phyloP scores from a whole-genome alignment of 768 basidiomycete genomes.

The Pulveroboletus frians region DNA sequence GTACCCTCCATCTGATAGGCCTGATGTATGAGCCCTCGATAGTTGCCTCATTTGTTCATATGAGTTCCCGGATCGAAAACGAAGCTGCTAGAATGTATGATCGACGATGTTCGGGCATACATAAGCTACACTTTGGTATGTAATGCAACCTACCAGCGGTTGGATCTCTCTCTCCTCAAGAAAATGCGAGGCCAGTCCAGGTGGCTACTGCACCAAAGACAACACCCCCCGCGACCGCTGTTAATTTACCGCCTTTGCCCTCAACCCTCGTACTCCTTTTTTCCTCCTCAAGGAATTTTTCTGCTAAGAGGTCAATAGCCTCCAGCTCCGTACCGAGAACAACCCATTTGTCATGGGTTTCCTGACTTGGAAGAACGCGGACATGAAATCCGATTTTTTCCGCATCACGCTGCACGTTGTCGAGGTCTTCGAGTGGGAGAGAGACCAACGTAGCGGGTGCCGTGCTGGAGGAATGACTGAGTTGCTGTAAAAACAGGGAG shows the following conservation, averaged over 20 bases:
- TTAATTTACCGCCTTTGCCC: constrained; percentile 29
- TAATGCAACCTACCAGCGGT: background rate
- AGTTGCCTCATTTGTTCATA: background rate
- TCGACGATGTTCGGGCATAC: background rate
- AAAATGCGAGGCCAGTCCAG: constrained; percentile 54
- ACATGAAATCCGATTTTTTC: constrained; percentile 40
- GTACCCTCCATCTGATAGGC: constrained; percentile 1
- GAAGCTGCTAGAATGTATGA: background rate
- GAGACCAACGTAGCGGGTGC: constrained; percentile 46
- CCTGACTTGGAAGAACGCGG: constrained; percentile 34
- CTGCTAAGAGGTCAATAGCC: constrained; percentile 35
- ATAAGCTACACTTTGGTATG: background rate
- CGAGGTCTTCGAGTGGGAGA: constrained; percentile 42
- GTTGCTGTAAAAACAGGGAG: constrained; percentile 43
- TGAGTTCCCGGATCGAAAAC: background rate
- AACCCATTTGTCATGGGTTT: constrained; percentile 38
- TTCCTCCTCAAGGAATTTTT: constrained; percentile 30
- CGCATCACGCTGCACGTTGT: constrained; percentile 37
- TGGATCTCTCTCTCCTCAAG: constrained; percentile 23
- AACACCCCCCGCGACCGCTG: constrained; percentile 50
- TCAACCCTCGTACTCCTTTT: constrained; percentile 16
- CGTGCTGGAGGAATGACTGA: constrained; percentile 33
- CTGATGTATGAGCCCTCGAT: background rate
- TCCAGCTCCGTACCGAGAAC: constrained; percentile 49
- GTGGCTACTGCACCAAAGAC: constrained; percentile 58